A percentile compares a stretch with the other conserved stretches of the same genome.
These are phyloP conservation scores for Sugiyamaella xylanicola DNA, from an alignment of 1,139 yeast species.

Conservation along the genomic window DNA sequence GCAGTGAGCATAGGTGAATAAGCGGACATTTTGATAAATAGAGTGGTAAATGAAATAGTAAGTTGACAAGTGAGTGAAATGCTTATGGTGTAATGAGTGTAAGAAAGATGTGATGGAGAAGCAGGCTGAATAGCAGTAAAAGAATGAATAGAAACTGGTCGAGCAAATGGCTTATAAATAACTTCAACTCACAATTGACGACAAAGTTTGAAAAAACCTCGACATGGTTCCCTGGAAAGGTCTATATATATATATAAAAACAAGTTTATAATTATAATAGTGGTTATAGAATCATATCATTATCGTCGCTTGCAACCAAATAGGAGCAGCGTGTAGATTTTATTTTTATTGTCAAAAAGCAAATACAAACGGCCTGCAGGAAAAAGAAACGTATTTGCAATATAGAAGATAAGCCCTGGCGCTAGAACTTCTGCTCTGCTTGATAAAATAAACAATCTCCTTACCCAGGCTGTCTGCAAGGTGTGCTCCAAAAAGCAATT, in stretches of 20 bases:
- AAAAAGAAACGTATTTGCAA: slow-evolving; percentile 7
- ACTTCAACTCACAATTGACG: slow-evolving; percentile 1
- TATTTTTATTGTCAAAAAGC: slow-evolving; percentile 1
- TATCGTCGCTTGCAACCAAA: background rate
- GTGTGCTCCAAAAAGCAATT: background rate
- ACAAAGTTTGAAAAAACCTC: background rate
- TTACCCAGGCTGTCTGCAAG: slow-evolving; percentile 2
- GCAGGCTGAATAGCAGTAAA: background rate
- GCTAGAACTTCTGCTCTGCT: slow-evolving; percentile 17
- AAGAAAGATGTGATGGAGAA: background rate
- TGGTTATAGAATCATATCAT: slow-evolving; percentile 3
- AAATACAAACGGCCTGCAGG: slow-evolving; percentile 13
- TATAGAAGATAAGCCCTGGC: slow-evolving; percentile 16
- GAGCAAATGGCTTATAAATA: background rate
- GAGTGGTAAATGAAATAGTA: background rate
- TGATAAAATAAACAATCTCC: slow-evolving; percentile 6
- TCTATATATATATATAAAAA: slow-evolving; percentile 6
- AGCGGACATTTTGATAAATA: slow-evolving; percentile 8
- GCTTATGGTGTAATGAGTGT: background rate
- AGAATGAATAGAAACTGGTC: slow-evolving; percentile 1
- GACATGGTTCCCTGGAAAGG: background rate
- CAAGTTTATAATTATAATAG: background rate
- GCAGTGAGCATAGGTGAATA: slow-evolving; percentile 8
- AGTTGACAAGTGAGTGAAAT: no score
- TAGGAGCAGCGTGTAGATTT: background rate